phyloP scores from a whole-genome alignment of 2,329 filamentous ascomycete species.

The Fusarium marasasianum region DNA sequence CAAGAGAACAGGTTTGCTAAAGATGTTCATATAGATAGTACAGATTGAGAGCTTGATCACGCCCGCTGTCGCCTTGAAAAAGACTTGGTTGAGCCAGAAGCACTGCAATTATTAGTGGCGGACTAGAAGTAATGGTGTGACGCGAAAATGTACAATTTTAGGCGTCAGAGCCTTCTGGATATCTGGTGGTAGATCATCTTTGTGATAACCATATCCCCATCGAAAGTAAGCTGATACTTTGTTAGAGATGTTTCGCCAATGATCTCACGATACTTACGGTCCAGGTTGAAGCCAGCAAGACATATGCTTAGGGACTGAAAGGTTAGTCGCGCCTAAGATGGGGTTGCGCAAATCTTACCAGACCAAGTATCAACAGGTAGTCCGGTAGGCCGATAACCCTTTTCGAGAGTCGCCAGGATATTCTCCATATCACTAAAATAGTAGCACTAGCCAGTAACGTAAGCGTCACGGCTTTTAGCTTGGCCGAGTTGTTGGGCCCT shows the following conservation, averaged over 20 bases:
- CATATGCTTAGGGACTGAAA: not conserved
- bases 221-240: not conserved
- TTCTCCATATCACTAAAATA: not conserved
- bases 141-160: not conserved
- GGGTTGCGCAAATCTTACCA: not conserved
- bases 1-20: not conserved
- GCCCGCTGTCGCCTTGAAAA: not conserved
- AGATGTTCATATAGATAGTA: not conserved
- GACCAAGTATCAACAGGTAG: not conserved
- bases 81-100: constrained; percentile 7
- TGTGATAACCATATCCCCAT: constrained; percentile 6
- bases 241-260: not conserved
- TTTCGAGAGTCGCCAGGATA: not conserved
- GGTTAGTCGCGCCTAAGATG: not conserved
- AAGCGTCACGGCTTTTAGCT: constrained; percentile 1
- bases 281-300: not conserved
- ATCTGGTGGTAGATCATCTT: not conserved
- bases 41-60: not conserved
- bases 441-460: not conserved
- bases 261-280: not conserved
- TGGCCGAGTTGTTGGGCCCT: not conserved
- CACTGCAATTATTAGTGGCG: not conserved
- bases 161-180: not conserved
- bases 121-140: accelerated
- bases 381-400: not conserved